Conservation (phyloP, 2,329 filamentous ascomycete species). For the Berkeleyomyces rouxiae region DNA sequence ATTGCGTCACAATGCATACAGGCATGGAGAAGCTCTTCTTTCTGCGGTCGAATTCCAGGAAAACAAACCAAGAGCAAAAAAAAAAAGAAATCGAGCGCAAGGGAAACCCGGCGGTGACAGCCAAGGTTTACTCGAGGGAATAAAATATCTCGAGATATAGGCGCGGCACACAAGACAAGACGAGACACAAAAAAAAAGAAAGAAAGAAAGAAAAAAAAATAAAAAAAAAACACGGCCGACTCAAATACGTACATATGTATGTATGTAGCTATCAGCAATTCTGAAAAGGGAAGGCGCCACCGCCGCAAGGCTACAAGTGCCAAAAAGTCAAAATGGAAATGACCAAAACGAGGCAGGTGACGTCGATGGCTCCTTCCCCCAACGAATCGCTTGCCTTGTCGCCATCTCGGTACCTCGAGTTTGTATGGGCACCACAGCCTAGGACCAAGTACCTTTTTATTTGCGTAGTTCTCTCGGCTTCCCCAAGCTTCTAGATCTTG, state of each 20-base stretch:
- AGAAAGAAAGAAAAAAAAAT: not conserved
- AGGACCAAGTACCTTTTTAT: not conserved
- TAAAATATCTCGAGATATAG: not conserved
- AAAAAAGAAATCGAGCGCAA: too few species aligned
- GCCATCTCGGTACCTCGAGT: not conserved
- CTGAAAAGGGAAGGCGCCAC: not conserved
- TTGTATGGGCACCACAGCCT: not conserved
- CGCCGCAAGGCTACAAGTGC: not conserved
- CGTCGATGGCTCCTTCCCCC: slow-evolving; percentile 8
- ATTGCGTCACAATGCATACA: not conserved
- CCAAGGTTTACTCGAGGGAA: not conserved
- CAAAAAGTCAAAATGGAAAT: slow-evolving; percentile 2
- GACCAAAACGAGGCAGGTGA: not conserved
- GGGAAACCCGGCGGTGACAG: too few species aligned
- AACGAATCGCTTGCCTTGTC: not conserved
- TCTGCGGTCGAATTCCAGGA: not conserved
- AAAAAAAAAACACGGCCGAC: not conserved
- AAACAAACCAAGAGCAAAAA: too few species aligned
- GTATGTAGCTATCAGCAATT: not conserved
- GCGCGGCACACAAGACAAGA: not conserved
- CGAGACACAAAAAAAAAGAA: not conserved
- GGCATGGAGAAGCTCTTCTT: not conserved
- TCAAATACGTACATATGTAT: not conserved
- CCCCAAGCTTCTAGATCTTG: not conserved
- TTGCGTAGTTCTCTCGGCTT: not conserved